A percentile compares a stretch with the other conserved stretches of the same genome.
These are phyloP conservation scores for Heliamphora pulchella DNA, from an alignment of 179 eudicot genomes.

Conservation along the genomic window DNA sequence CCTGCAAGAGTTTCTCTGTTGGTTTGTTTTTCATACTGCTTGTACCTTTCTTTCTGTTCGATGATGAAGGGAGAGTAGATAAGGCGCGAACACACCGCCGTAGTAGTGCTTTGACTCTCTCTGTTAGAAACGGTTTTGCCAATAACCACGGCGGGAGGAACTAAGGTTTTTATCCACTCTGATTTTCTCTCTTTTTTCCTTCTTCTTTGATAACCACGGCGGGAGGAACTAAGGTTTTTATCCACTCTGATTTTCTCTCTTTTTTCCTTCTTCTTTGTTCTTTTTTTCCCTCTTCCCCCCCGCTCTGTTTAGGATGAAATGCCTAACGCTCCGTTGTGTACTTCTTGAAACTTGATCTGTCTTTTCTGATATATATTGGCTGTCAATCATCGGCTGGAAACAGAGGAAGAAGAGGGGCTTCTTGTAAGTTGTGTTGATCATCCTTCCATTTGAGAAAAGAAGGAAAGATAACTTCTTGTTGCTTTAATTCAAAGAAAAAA, in stretches of 20 bases:
- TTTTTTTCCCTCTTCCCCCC: background rate
- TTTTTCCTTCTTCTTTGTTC: too few species aligned
- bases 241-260: too few species aligned
- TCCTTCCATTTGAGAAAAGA: background rate
- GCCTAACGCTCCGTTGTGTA: background rate
- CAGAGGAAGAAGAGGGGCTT: background rate
- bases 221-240: background rate
- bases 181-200: too few species aligned
- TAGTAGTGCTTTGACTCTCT: too few species aligned
- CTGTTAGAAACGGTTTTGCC: too few species aligned
- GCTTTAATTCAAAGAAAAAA: too few species aligned
- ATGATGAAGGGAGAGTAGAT: background rate
- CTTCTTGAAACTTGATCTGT: background rate
- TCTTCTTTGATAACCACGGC: too few species aligned
- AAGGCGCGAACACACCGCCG: background rate
- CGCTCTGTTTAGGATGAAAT: slow-evolving; percentile 2
- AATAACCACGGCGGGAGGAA: background rate
- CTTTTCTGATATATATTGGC: background rate
- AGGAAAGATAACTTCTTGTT: background rate
- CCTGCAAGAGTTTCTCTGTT: too few species aligned
- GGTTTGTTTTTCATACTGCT: background rate
- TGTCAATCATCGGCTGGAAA: background rate
- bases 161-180: background rate
- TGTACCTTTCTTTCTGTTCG: background rate
- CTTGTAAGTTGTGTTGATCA: background rate